Conservation (phyloP, 163 green algal genomes). For the Chloroidium sp. region DNA sequence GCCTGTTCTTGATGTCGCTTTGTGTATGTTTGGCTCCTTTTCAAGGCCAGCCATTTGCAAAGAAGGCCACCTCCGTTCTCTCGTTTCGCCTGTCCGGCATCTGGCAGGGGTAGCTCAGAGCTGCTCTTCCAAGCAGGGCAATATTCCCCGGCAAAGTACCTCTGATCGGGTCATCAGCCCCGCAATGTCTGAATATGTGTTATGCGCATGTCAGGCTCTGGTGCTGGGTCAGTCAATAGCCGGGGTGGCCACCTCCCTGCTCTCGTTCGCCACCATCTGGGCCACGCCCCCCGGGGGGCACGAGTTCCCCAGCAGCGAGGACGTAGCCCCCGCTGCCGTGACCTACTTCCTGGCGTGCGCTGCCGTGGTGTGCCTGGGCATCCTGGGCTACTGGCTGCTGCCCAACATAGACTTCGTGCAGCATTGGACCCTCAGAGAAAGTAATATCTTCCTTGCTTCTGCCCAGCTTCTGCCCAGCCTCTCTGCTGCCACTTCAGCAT, state of each 20-base stretch:
- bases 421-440: not conserved
- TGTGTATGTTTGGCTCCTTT: too few relatives aligned
- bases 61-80: too few relatives aligned
- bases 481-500: too few relatives aligned
- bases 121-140: too few relatives aligned
- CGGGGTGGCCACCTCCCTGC: conserved; percentile 32
- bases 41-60: too few relatives aligned
- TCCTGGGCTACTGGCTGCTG: conserved; percentile 31
- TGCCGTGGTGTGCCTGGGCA: conserved; percentile 21
- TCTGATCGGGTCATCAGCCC: not conserved
- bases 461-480: too few relatives aligned
- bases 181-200: not conserved
- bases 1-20: too few relatives aligned
- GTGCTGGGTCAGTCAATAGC: conserved; percentile 29
- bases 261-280: conserved; percentile 39
- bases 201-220: conserved; percentile 3
- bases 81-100: too few relatives aligned
- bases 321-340: conserved; percentile 43
- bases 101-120: too few relatives aligned
- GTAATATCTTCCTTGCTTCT: not conserved
- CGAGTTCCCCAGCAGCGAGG: conserved; percentile 11
- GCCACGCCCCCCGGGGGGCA: not conserved
- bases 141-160: too few relatives aligned
- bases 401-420: conserved; percentile 1
- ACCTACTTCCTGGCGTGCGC: conserved; percentile 33